Percentiles rank a stretch among this genome's conserved stretches.
phyloP scores from a whole-genome alignment of 2,329 filamentous ascomycete species.

The Neofusicoccum laricinum region DNA sequence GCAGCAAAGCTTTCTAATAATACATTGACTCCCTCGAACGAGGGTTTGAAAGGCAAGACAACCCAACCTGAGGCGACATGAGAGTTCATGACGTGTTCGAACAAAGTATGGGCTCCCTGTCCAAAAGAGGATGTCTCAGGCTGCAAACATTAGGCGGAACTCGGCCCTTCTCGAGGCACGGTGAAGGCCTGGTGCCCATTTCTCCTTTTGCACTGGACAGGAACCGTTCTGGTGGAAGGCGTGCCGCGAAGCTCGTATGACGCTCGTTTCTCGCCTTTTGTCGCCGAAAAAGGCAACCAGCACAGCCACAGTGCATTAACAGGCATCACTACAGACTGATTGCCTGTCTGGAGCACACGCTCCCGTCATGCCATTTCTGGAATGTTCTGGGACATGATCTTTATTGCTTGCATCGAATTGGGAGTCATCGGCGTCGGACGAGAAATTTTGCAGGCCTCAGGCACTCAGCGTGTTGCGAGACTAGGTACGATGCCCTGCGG shows the following conservation, averaged over 20 bases:
- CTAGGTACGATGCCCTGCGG: not conserved
- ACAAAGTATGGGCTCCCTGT: not conserved
- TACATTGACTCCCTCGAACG: not conserved
- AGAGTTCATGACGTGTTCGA: not conserved
- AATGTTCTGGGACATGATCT: not conserved
- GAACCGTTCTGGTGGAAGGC: not conserved
- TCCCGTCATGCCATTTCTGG: not conserved
- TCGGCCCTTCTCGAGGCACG: not conserved
- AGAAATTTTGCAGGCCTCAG: not conserved
- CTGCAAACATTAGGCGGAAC: not conserved
- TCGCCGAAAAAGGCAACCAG: conserved; percentile 5
- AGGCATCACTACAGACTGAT: not conserved
- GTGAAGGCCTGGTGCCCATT: not conserved
- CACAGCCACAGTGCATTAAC: conserved; percentile 7
- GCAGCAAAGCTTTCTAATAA: not conserved
- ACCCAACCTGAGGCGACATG: not conserved
- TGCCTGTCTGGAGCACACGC: not conserved
- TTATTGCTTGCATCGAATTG: not conserved
- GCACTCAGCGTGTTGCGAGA: not conserved
- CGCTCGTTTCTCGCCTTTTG: not conserved
- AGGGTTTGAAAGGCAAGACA: not conserved
- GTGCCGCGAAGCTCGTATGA: conserved; percentile 1
- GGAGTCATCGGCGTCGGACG: not conserved
- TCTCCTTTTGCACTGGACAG: not conserved
- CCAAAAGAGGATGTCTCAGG: not conserved